These are phyloP conservation scores for Aspergillus nanangensis DNA, from an alignment of 495 filamentous ascomycete genomes.

Conservation along the genomic window DNA sequence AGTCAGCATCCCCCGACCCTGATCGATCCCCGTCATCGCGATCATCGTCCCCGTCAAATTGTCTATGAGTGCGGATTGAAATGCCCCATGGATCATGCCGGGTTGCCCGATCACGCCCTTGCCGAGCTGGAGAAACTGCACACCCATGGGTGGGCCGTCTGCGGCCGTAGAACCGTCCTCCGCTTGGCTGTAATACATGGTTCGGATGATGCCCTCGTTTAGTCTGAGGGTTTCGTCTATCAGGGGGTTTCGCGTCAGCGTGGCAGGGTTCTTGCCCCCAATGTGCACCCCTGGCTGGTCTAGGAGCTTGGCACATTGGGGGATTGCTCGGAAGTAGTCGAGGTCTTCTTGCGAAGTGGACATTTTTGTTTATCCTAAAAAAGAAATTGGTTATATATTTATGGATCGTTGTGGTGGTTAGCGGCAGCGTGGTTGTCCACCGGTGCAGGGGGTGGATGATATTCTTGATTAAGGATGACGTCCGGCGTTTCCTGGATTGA, in stretches of 20 bases:
- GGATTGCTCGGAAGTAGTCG: background rate
- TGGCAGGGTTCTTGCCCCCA: background rate
- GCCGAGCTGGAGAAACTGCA: conserved; percentile 4
- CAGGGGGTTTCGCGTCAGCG: background rate
- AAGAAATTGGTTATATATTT: too few relatives aligned
- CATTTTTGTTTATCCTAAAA: too few relatives aligned
- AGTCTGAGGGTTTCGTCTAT: background rate
- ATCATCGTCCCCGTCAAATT: conserved; percentile 7
- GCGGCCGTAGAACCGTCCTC: background rate
- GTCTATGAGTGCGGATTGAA: conserved; percentile 9
- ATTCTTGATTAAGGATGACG: too few relatives aligned
- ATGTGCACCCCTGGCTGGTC: background rate
- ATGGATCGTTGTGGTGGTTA: too few relatives aligned
- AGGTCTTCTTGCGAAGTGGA: background rate
- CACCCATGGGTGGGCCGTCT: too few relatives aligned
- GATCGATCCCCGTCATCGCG: conserved; percentile 1
- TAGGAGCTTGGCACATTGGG: background rate
- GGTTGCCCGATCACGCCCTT: conserved; percentile 1
- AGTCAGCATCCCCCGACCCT: conserved; percentile 10
- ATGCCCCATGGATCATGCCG: conserved; percentile 8
- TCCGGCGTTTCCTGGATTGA: too few relatives aligned
- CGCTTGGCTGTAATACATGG: background rate
- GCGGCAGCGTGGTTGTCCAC: too few relatives aligned
- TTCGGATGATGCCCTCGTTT: background rate
- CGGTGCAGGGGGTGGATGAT: too few relatives aligned